Percentiles rank a stretch among this genome's conserved stretches.
phyloP scores from a whole-genome alignment of 768 basidiomycete species.

The Rhizopogon vulgaris region DNA sequence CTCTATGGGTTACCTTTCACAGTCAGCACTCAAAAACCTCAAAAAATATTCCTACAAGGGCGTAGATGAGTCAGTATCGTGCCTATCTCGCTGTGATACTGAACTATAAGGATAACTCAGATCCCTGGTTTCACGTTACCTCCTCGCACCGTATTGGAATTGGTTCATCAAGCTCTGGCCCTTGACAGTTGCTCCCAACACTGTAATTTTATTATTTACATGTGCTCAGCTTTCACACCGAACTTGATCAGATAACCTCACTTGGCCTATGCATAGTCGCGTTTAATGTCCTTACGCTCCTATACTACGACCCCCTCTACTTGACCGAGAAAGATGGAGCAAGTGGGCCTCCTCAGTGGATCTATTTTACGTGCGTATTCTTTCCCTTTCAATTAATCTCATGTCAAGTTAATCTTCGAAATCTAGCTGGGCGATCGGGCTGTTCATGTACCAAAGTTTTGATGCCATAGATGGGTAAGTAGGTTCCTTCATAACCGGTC shows the following conservation, averaged over 20 bases:
- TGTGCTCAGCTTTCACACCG: background rate
- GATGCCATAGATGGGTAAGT: slow-evolving; percentile 86
- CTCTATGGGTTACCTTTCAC: slow-evolving; percentile 60
- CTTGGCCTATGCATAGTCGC: slow-evolving; percentile 77
- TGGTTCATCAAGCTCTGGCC: slow-evolving; percentile 92
- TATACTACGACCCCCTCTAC: slow-evolving; percentile 80
- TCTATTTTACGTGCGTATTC: slow-evolving; percentile 77
- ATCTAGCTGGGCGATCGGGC: slow-evolving; percentile 74
- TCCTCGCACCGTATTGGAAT: slow-evolving; percentile 84
- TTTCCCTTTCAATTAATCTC: background rate
- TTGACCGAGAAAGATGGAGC: slow-evolving; percentile 60
- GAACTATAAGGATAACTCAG: slow-evolving; percentile 30
- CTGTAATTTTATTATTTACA: slow-evolving; percentile 41
- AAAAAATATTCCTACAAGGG: slow-evolving; percentile 76
- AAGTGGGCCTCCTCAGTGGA: slow-evolving; percentile 68
- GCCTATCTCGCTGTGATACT: background rate
- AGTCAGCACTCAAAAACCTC: slow-evolving; percentile 64
- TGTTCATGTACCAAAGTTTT: slow-evolving; percentile 88
- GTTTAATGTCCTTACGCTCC: slow-evolving; percentile 75
- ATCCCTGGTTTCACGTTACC: slow-evolving; percentile 68
- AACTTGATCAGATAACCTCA: slow-evolving; percentile 75
- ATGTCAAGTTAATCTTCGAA: background rate
- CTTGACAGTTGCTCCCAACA: slow-evolving; percentile 79
- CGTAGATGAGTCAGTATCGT: slow-evolving; percentile 62
- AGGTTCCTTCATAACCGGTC: slow-evolving; percentile 10